phyloP scores from a whole-genome alignment of 345 rosid species.

The Litchi chinensis region DNA sequence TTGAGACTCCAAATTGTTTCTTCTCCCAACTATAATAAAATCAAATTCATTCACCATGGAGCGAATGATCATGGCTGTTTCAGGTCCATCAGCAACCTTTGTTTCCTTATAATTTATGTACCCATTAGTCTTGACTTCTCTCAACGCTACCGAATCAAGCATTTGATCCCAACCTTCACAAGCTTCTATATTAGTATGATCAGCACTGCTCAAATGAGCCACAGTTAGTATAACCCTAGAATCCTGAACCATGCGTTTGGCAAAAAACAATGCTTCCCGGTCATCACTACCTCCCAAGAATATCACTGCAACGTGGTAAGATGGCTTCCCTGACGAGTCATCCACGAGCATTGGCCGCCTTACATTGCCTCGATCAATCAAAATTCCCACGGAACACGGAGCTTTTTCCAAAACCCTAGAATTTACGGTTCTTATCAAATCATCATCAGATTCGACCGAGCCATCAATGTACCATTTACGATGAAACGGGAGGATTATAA shows the following conservation, averaged over 20 bases:
- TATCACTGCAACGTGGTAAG: slow-evolving; percentile 28
- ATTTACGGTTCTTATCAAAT: slow-evolving; percentile 36
- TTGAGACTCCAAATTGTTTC: slow-evolving; percentile 25
- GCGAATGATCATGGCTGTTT: slow-evolving; percentile 34
- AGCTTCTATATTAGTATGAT: background rate
- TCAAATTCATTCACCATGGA: slow-evolving; percentile 36
- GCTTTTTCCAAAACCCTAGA: slow-evolving; percentile 48
- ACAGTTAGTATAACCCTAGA: slow-evolving; percentile 37
- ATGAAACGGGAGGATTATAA: slow-evolving; percentile 65
- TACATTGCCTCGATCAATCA: slow-evolving; percentile 30
- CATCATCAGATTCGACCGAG: slow-evolving; percentile 34
- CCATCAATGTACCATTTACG: slow-evolving; percentile 45
- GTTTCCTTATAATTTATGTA: slow-evolving; percentile 29
- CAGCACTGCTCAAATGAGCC: slow-evolving; percentile 20
- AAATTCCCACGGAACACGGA: slow-evolving; percentile 68
- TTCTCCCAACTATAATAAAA: slow-evolving; percentile 58
- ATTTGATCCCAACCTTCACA: slow-evolving; percentile 35
- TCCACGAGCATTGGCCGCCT: slow-evolving; percentile 15
- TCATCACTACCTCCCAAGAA: slow-evolving; percentile 74
- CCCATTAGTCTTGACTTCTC: slow-evolving; percentile 27
- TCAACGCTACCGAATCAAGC: slow-evolving; percentile 37
- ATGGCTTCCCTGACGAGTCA: background rate
- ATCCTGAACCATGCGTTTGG: slow-evolving; percentile 47
- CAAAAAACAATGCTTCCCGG: slow-evolving; percentile 51
- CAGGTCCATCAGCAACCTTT: slow-evolving; percentile 41